Conservation (phyloP, 2,329 filamentous ascomycete species). For the Microascus cirrosus region DNA sequence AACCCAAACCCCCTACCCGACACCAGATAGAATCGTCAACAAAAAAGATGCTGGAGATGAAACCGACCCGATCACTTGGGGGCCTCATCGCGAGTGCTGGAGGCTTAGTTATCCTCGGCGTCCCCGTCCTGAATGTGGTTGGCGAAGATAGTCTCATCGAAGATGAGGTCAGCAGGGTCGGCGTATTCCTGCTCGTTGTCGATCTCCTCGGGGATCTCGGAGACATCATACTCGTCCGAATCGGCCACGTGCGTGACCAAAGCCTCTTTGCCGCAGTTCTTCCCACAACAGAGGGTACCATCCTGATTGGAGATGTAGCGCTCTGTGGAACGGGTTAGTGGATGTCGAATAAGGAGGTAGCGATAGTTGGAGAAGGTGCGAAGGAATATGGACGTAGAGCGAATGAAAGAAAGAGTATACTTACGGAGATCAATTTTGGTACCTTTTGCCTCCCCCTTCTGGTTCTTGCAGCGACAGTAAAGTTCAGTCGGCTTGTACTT, state of each 20-base stretch:
- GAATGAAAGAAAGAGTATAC: background rate
- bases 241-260: slow-evolving; percentile 32
- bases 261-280: background rate
- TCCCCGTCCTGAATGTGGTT: too few relatives aligned
- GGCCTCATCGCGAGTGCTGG: too few relatives aligned
- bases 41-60: too few relatives aligned
- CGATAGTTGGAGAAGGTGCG: background rate
- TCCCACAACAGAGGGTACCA: background rate
- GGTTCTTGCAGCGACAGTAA: background rate
- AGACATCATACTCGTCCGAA: too few relatives aligned
- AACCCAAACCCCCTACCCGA: too few relatives aligned
- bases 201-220: too few relatives aligned
- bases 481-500: background rate
- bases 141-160: too few relatives aligned
- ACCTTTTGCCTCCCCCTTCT: background rate
- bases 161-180: too few relatives aligned
- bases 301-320: background rate
- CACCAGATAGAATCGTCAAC: too few relatives aligned
- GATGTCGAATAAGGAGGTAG: background rate
- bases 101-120: too few relatives aligned
- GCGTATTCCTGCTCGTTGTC: too few relatives aligned
- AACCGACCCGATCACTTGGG: too few relatives aligned
- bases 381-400: background rate
- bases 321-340: background rate
- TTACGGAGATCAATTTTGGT: background rate